phyloP scores from a whole-genome alignment of 495 filamentous ascomycete genomes.

The Evernia prunastri region DNA sequence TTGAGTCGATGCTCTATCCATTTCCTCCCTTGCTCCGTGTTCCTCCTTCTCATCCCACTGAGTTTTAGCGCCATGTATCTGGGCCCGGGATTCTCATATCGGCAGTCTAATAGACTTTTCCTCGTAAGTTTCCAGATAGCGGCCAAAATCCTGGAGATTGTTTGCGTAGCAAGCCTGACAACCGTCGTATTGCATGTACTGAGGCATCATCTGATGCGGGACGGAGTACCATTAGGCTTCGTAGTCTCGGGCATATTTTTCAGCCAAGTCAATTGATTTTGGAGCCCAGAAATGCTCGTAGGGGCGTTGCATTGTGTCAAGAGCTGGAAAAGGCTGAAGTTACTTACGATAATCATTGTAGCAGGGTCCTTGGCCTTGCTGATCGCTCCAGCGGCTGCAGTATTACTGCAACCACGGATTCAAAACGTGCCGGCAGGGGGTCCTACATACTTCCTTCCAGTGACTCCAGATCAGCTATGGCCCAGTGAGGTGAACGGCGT shows the following conservation, averaged over 20 bases:
- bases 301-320: too few relatives aligned
- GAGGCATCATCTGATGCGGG: neutral
- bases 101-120: neutral
- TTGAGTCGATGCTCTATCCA: too few relatives aligned
- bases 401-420: too few relatives aligned
- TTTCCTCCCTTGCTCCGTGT: too few relatives aligned
- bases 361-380: too few relatives aligned
- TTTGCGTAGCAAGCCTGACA: slow-evolving; percentile 11
- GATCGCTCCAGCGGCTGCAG: too few relatives aligned
- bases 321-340: too few relatives aligned
- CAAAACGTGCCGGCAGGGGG: slow-evolving; percentile 8
- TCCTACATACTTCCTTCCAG: slow-evolving; percentile 5
- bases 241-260: slow-evolving; percentile 12
- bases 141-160: slow-evolving; percentile 8
- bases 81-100: neutral
- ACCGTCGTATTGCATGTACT: slow-evolving; percentile 10
- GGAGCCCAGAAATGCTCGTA: too few relatives aligned
- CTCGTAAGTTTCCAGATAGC: slow-evolving; percentile 8
- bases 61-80: slow-evolving; percentile 8
- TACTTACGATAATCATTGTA: too few relatives aligned
- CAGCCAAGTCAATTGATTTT: slow-evolving; percentile 15
- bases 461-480: slow-evolving; percentile 9
- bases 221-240: slow-evolving; percentile 8
- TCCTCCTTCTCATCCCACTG: slow-evolving; percentile 6
- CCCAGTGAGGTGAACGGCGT: slow-evolving; percentile 8